Percentiles rank a stretch among this genome's conserved stretches.
Conservation (phyloP, 2,329 filamentous ascomycete species). For the Epicoccum nigrum region DNA sequence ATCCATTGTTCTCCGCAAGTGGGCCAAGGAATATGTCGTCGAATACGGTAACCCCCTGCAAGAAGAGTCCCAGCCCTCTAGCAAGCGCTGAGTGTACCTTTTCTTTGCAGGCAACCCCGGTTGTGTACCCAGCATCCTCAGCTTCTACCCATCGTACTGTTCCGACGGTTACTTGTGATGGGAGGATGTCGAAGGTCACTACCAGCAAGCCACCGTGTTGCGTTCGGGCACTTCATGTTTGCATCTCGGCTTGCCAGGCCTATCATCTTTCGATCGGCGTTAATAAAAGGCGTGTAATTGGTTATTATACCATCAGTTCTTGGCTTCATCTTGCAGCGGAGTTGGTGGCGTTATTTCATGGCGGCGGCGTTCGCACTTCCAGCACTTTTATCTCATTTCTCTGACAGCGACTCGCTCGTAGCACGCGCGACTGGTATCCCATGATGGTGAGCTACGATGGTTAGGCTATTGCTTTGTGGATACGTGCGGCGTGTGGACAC, state of each 20-base stretch:
- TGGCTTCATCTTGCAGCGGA: slow-evolving; percentile 36
- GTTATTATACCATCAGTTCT: slow-evolving; percentile 31
- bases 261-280: slow-evolving; percentile 41
- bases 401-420: slow-evolving; percentile 43
- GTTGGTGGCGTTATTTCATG: slow-evolving; percentile 35
- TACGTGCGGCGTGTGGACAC: slow-evolving; percentile 19
- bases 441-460: slow-evolving; percentile 35
- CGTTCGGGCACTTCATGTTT: slow-evolving; percentile 35
- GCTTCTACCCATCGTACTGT: slow-evolving; percentile 8
- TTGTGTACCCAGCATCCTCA: slow-evolving; percentile 16
- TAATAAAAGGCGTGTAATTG: slow-evolving; percentile 44
- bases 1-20: slow-evolving; percentile 87
- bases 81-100: slow-evolving; percentile 30
- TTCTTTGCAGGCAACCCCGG: slow-evolving; percentile 27
- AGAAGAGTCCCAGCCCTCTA: slow-evolving; percentile 34
- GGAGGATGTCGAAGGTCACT: slow-evolving; percentile 1
- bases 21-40: slow-evolving; percentile 77
- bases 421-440: slow-evolving; percentile 40
- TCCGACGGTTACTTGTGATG: slow-evolving; percentile 1
- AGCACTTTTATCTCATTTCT: slow-evolving; percentile 44
- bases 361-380: slow-evolving; percentile 33
- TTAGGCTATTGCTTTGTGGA: slow-evolving; percentile 39
- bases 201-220: slow-evolving; percentile 15
- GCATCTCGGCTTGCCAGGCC: slow-evolving; percentile 39
- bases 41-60: slow-evolving; percentile 41